Conservation (phyloP, 306 rosid genomes). For the Oxytropis ochrocephala region DNA sequence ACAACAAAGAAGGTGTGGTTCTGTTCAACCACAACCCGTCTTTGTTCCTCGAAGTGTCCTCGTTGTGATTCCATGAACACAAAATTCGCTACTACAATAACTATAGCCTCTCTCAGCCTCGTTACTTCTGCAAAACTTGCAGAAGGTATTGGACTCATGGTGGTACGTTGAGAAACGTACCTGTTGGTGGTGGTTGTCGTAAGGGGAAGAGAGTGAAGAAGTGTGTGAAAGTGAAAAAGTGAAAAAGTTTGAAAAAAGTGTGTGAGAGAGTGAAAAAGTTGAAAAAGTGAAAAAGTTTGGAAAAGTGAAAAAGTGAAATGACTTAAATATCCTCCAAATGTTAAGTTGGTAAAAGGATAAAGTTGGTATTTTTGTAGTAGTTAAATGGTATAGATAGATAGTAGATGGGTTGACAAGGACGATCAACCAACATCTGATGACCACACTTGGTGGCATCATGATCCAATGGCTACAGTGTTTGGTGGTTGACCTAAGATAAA, state of each 20-base stretch:
- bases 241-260: no score
- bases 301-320: no score
- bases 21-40: background rate
- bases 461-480: constrained; percentile 22
- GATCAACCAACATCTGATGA: background rate
- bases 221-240: no score
- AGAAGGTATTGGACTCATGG: constrained; percentile 71
- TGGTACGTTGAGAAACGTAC: constrained; percentile 57
- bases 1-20: background rate
- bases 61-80: constrained; percentile 56
- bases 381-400: no score
- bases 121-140: constrained; percentile 55
- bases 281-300: no score
- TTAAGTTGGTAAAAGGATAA: no score
- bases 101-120: constrained; percentile 57
- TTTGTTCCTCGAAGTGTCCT: constrained; percentile 30
- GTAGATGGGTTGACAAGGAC: background rate
- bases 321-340: no score
- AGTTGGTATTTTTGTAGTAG: no score
- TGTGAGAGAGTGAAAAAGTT: no score
- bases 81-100: constrained; percentile 66
- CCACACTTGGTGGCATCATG: background rate
- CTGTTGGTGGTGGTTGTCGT: constrained; percentile 56
- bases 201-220: constrained; percentile 50
- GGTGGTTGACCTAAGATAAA: constrained; percentile 32